A percentile compares a stretch with the other conserved stretches of the same genome.
Conservation (phyloP, 768 basidiomycete species). For the Tylopilus subfusipes region DNA sequence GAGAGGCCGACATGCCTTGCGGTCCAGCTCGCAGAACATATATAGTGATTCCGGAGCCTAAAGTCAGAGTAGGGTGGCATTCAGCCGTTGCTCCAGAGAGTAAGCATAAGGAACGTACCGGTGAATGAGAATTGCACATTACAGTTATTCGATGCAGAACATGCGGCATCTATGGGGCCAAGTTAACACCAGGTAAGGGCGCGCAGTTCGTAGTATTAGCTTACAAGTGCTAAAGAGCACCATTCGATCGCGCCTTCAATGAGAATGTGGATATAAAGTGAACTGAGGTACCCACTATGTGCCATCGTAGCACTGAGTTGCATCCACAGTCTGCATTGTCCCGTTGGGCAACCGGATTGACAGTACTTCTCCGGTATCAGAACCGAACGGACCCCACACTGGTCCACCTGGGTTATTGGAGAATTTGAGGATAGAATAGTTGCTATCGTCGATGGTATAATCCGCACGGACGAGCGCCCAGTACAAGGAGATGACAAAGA, state of each 20-base stretch:
- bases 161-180: slow-evolving; percentile 20
- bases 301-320: slow-evolving; percentile 22
- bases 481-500: slow-evolving; percentile 2
- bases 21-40: slow-evolving; percentile 29
- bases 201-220: background rate
- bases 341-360: slow-evolving; percentile 24
- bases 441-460: slow-evolving; percentile 27
- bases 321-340: slow-evolving; percentile 22
- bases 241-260: background rate
- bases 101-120: slow-evolving; percentile 3
- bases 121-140: slow-evolving; percentile 25
- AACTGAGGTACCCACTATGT: slow-evolving; percentile 22
- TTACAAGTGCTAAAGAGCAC: slow-evolving; percentile 22
- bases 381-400: slow-evolving; percentile 26
- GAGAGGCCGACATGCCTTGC: slow-evolving; percentile 26
- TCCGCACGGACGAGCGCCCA: slow-evolving; percentile 16
- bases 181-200: background rate
- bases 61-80: background rate
- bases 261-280: background rate
- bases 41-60: slow-evolving; percentile 29
- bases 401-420: slow-evolving; percentile 28
- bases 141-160: slow-evolving; percentile 22
- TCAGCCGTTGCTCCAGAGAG: too few species aligned
- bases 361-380: slow-evolving; percentile 20
- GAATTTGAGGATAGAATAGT: slow-evolving; percentile 24